phyloP scores from a whole-genome alignment of 2,329 filamentous ascomycete species.

The Diaporthe sp. region DNA sequence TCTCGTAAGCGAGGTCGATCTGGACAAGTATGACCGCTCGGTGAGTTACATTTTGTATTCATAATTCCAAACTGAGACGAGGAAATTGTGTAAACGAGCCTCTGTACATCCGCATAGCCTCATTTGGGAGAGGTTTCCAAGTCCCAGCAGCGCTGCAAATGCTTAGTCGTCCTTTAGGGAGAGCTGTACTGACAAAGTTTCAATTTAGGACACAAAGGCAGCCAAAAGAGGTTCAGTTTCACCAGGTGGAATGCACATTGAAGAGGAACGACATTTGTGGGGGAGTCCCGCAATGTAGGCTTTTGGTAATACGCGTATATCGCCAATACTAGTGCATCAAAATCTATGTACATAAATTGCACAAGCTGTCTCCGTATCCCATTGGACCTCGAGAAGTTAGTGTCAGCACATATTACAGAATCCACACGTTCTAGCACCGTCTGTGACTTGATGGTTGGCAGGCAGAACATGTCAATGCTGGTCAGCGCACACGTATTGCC shows the following conservation, averaged over 20 bases:
- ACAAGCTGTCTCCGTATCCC: too few species aligned
- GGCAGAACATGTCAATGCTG: neutral
- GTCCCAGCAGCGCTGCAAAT: too few species aligned
- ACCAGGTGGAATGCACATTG: neutral
- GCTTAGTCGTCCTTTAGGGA: too few species aligned
- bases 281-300: neutral
- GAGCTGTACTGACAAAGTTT: neutral
- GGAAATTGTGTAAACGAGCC: too few species aligned
- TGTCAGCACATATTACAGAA: too few species aligned
- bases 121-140: too few species aligned
- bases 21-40: constrained; percentile 20
- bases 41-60: neutral
- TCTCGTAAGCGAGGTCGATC: constrained; percentile 21
- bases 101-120: too few species aligned
- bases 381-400: too few species aligned
- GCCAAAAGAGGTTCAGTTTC: neutral
- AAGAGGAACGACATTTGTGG: constrained; percentile 3
- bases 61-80: too few species aligned
- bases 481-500: too few species aligned
- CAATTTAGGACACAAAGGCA: neutral
- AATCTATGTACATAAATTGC: too few species aligned
- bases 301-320: neutral
- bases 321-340: neutral
- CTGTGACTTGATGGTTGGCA: neutral
- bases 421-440: too few species aligned